phyloP scores from a whole-genome alignment of 2,329 filamentous ascomycete species.

The Fusarium buharicum region DNA sequence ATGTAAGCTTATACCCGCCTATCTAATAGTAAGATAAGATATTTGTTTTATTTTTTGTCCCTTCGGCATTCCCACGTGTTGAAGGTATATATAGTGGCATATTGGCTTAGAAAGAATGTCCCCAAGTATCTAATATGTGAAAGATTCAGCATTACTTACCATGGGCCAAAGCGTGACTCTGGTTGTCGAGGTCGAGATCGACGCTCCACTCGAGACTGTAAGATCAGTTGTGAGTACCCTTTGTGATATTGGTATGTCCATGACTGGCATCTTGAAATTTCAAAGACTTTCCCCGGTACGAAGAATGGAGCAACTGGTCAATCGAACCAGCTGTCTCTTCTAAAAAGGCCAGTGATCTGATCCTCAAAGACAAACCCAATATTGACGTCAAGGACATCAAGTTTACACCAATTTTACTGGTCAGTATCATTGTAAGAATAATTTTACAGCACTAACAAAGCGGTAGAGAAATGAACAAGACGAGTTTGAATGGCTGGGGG shows the following conservation, averaged over 20 bases:
- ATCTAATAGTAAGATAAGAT: too few relatives aligned
- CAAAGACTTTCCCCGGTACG: constrained; percentile 5
- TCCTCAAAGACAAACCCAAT: constrained; percentile 6
- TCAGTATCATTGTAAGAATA: neutral
- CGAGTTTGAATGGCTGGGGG: constrained; percentile 7
- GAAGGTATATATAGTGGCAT: too few relatives aligned
- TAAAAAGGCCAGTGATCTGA: constrained; percentile 1
- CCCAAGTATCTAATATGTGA: too few relatives aligned
- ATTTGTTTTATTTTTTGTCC: too few relatives aligned
- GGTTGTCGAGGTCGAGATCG: constrained; percentile 13
- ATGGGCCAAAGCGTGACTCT: constrained; percentile 15
- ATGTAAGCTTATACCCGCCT: too few relatives aligned
- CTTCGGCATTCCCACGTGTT: too few relatives aligned
- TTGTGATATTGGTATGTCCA: too few relatives aligned
- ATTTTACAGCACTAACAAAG: rapidly evolving
- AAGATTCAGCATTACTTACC: neutral
- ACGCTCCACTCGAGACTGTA: constrained; percentile 11
- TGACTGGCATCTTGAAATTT: neutral
- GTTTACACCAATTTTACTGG: constrained; percentile 8
- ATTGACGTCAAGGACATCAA: constrained; percentile 7
- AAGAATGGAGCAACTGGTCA: constrained; percentile 19
- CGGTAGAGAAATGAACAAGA: constrained; percentile 4
- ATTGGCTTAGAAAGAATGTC: too few relatives aligned
- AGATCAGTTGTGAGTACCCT: neutral
- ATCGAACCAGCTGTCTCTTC: neutral